Percentiles rank a stretch among this genome's conserved stretches.
These are phyloP conservation scores for Neonectria neomacrospora DNA, from an alignment of 2,329 filamentous ascomycete species.

Conservation along the genomic window DNA sequence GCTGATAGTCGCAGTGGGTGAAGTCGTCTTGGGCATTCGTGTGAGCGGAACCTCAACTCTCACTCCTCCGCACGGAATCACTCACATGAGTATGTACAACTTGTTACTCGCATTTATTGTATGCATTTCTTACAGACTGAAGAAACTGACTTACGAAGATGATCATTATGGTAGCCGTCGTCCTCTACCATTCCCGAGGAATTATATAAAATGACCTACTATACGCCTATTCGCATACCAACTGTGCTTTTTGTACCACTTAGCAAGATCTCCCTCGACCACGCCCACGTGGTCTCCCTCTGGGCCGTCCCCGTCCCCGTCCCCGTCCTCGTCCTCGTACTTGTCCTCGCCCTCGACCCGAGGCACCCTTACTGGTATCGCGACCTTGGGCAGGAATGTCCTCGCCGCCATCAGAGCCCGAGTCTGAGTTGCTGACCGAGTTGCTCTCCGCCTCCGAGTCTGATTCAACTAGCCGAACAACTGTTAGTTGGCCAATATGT, in stretches of 20 bases:
- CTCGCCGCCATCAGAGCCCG: conserved; percentile 35
- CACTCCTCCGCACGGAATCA: not conserved
- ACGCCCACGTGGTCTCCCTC: conserved; percentile 28
- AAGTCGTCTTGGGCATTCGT: not conserved
- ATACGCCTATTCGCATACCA: not conserved
- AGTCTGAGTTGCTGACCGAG: conserved; percentile 20
- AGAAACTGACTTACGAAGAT: not conserved
- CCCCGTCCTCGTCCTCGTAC: conserved; percentile 25
- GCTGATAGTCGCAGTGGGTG: not conserved
- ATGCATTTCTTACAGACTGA: not conserved
- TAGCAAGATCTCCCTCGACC: conserved; percentile 4
- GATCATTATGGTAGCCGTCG: not conserved
- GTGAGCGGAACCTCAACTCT: not conserved
- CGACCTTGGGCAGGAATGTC: conserved; percentile 42
- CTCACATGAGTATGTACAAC: not conserved
- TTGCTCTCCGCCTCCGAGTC: conserved; percentile 35
- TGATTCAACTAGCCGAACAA: conserved; percentile 43
- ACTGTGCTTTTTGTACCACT: not conserved
- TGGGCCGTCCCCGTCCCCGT: conserved; percentile 24
- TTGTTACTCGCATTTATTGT: no score
- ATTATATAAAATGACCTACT: not conserved
- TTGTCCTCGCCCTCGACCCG: conserved; percentile 38
- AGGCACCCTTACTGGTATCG: conserved; percentile 1
- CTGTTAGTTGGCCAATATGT: conserved; percentile 29
- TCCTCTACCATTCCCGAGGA: not conserved